These are phyloP conservation scores for Talaromyces ruber DNA, from an alignment of 495 filamentous ascomycete genomes.

Conservation along the genomic window DNA sequence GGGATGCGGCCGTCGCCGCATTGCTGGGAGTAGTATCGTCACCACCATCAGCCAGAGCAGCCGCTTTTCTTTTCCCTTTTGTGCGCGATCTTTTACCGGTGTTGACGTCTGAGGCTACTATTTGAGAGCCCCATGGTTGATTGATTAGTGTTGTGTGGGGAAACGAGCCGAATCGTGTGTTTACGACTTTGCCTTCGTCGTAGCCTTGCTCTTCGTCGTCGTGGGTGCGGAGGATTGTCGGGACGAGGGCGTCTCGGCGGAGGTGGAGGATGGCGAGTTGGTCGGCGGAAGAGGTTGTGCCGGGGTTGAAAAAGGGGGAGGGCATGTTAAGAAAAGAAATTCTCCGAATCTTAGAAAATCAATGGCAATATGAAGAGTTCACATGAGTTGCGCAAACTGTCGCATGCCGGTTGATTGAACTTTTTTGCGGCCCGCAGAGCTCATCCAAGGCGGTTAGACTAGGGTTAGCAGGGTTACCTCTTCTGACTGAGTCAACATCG, in stretches of 20 bases:
- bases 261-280: conserved; percentile 73
- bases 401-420: background rate
- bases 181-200: conserved; percentile 73
- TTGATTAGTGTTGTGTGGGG: conserved; percentile 79
- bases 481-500: background rate
- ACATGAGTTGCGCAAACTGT: background rate
- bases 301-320: conserved; percentile 68
- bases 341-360: background rate
- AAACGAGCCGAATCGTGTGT: conserved; percentile 92
- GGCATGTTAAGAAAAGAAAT: conserved; percentile 15
- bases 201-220: conserved; percentile 64
- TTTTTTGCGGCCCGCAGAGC: background rate
- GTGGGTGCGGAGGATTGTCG: conserved; percentile 56
- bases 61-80: conserved; percentile 45
- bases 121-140: conserved; percentile 83
- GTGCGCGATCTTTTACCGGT: conserved; percentile 50
- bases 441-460: conserved; percentile 1
- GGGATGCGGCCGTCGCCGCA: conserved; percentile 6
- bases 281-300: conserved; percentile 42
- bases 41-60: conserved; percentile 26
- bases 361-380: background rate
- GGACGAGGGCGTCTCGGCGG: conserved; percentile 70
- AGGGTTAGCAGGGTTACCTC: background rate
- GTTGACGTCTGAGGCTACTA: conserved; percentile 81
- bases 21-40: background rate